Evolutionary conservation across 345 rosid species (phyloP).

Genomic region (Chamaenerion angustifolium): DNA sequence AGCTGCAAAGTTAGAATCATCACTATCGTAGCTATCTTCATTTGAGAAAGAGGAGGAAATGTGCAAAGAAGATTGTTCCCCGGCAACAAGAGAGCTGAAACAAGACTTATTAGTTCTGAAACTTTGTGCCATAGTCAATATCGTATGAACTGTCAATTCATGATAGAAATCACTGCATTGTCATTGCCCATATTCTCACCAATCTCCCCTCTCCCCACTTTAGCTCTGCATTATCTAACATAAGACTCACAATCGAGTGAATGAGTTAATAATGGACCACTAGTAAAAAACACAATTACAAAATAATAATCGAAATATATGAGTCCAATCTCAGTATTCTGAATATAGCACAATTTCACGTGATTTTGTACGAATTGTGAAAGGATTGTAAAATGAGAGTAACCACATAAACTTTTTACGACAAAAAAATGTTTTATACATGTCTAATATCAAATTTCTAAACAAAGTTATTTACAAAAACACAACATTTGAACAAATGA

Average conservation of each 20-base stretch:
- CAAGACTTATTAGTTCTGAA: slow-evolving; percentile 37
- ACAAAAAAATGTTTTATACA: too few species aligned
- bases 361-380: too few species aligned
- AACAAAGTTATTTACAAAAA: too few species aligned
- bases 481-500: too few species aligned
- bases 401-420: too few species aligned
- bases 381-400: too few species aligned
- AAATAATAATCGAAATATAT: neutral
- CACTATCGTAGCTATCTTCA: slow-evolving; percentile 64
- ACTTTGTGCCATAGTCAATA: slow-evolving; percentile 34
- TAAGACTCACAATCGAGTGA: too few species aligned
- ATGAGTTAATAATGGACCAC: too few species aligned
- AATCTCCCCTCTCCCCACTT: neutral
- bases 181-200: neutral
- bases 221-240: too few species aligned
- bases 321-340: neutral
- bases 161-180: slow-evolving; percentile 1
- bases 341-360: too few species aligned
- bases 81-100: slow-evolving; percentile 31
- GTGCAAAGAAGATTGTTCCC: slow-evolving; percentile 26
- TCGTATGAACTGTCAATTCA: slow-evolving; percentile 25
- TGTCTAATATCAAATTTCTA: too few species aligned
- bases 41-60: slow-evolving; percentile 29
- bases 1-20: slow-evolving; percentile 49
- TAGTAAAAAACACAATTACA: too few species aligned